These are phyloP conservation scores for Neonectria magnoliae DNA, from an alignment of 2,329 filamentous ascomycete genomes.

Conservation along the genomic window DNA sequence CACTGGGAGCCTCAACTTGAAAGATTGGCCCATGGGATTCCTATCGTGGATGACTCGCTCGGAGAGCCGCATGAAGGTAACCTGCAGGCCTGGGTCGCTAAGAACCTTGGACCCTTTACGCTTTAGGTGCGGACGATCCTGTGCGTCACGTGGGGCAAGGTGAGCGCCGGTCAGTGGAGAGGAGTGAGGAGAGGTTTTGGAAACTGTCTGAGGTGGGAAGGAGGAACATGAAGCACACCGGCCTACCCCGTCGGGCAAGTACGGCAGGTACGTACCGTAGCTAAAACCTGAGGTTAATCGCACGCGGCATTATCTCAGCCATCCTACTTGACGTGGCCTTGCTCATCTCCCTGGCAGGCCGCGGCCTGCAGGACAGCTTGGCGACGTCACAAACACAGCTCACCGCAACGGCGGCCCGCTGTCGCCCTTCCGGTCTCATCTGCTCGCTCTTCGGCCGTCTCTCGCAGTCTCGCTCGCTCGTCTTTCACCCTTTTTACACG, in stretches of 20 bases:
- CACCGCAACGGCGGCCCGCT: slow-evolving; percentile 11
- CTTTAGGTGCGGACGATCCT: slow-evolving; percentile 13
- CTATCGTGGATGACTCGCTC: neutral
- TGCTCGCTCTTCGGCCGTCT: neutral
- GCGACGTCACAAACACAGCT: slow-evolving; percentile 25
- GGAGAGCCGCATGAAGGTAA: slow-evolving; percentile 22
- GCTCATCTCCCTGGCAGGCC: slow-evolving; percentile 14
- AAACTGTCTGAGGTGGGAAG: slow-evolving; percentile 13
- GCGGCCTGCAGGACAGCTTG: slow-evolving; percentile 6
- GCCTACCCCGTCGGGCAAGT: neutral
- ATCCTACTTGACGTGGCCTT: slow-evolving; percentile 14
- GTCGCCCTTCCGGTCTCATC: slow-evolving; percentile 8
- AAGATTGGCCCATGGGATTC: slow-evolving; percentile 7
- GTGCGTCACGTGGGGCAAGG: slow-evolving; percentile 36
- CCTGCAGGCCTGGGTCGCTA: neutral
- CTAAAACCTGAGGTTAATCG: slow-evolving; percentile 32
- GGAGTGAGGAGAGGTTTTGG: slow-evolving; percentile 19
- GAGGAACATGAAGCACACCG: neutral
- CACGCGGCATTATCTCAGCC: slow-evolving; percentile 16
- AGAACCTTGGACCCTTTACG: neutral
- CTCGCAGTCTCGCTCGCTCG: neutral
- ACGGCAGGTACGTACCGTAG: slow-evolving; percentile 14
- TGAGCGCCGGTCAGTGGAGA: slow-evolving; percentile 17
- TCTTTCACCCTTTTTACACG: slow-evolving; percentile 7
- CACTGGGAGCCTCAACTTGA: slow-evolving; percentile 13